These are phyloP conservation scores for Calophaca sinica DNA, from an alignment of 306 rosid genomes.

Conservation along the genomic window DNA sequence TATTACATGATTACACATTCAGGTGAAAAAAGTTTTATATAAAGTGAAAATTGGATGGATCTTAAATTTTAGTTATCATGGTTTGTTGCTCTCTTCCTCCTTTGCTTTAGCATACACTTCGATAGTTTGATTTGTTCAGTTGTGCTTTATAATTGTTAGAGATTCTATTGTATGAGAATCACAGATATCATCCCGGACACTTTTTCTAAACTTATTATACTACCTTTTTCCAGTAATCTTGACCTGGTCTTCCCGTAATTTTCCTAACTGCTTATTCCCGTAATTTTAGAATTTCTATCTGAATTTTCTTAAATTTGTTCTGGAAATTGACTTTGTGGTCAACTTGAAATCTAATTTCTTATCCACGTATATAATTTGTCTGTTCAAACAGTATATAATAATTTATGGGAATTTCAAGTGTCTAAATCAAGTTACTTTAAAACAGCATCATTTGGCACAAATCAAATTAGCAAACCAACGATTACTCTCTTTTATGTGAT, in stretches of 20 bases:
- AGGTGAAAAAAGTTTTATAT: not conserved
- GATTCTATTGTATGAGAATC: constrained; percentile 17
- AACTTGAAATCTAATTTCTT: constrained; percentile 17
- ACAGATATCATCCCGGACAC: not conserved
- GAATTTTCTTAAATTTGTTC: constrained; percentile 13
- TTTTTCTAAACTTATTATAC: constrained; percentile 9
- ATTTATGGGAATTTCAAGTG: not conserved
- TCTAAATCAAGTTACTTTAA: not conserved
- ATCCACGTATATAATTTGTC: not conserved
- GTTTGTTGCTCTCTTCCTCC: constrained; percentile 22
- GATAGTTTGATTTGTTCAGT: not conserved
- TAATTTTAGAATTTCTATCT: constrained; percentile 1
- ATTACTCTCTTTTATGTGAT: not conserved
- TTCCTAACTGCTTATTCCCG: not conserved
- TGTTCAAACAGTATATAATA: not conserved
- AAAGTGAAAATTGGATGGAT: constrained; percentile 31
- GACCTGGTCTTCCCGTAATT: too few species aligned
- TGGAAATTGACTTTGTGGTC: not conserved
- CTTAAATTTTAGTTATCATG: constrained; percentile 20
- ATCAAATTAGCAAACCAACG: not conserved
- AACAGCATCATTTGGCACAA: not conserved
- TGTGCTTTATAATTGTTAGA: constrained; percentile 12
- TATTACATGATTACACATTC: not conserved
- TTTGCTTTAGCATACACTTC: constrained; percentile 10
- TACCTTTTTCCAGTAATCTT: not conserved